Evolutionary conservation across 257 asterid genomes (phyloP).

Genomic region (Gentiana macrophylla): DNA sequence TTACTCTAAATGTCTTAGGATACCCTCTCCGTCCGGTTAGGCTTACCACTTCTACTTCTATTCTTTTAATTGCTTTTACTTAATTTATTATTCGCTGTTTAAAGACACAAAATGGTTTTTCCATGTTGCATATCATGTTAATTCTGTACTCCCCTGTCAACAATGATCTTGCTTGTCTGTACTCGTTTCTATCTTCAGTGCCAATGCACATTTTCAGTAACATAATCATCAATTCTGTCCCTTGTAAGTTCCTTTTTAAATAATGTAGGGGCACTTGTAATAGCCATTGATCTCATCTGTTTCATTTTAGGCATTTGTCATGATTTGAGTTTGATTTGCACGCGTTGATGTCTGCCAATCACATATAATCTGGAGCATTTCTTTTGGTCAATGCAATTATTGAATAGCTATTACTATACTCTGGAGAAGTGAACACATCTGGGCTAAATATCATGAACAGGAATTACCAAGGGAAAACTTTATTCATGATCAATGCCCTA

Average conservation of each 20-base stretch:
- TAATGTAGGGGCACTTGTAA: background rate
- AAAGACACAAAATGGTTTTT: background rate
- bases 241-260: background rate
- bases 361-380: too few relatives aligned
- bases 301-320: background rate
- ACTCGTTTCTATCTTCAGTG: background rate
- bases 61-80: slow-evolving; percentile 4
- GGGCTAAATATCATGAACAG: background rate
- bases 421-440: slow-evolving; percentile 1
- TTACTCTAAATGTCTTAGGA: slow-evolving; percentile 75
- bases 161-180: background rate
- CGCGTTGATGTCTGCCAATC: too few relatives aligned
- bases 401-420: background rate
- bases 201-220: too few relatives aligned
- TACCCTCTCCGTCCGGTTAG: slow-evolving; percentile 90
- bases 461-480: background rate
- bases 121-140: background rate
- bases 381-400: too few relatives aligned
- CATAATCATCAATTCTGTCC: too few relatives aligned
- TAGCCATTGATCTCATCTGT: background rate
- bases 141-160: background rate
- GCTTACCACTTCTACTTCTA: slow-evolving; percentile 2
- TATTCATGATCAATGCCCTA: background rate
- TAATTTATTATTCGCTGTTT: background rate
- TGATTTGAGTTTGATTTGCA: background rate